Conservation (phyloP, 2,329 filamentous ascomycete species). For the Sphaerulina musiva region DNA sequence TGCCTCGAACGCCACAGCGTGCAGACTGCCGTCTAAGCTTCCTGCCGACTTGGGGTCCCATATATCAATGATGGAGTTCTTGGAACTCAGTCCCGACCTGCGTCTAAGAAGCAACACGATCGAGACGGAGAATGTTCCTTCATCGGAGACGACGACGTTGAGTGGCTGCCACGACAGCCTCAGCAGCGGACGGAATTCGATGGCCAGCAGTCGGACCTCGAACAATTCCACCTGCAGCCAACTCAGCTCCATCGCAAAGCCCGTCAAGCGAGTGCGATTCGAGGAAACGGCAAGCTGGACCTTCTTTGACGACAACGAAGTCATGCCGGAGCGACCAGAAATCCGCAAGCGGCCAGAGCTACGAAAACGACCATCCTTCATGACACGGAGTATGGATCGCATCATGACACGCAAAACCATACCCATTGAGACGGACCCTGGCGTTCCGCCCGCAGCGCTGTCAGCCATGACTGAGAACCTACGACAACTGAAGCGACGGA, state of each 20-base stretch:
- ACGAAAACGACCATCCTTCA: conserved; percentile 12
- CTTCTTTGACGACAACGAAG: conserved; percentile 15
- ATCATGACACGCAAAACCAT: conserved; percentile 11
- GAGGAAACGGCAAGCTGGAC: conserved; percentile 17
- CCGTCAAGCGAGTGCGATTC: conserved; percentile 15
- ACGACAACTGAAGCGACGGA: conserved; percentile 8
- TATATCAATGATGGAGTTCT: conserved; percentile 9
- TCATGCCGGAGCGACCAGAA: conserved; percentile 4
- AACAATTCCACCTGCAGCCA: conserved; percentile 10
- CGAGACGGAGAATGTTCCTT: conserved; percentile 7
- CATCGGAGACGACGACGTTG: conserved; percentile 14
- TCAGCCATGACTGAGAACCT: conserved; percentile 11
- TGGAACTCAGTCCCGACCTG: conserved; percentile 7
- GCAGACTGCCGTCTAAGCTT: conserved; percentile 1
- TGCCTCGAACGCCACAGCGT: conserved; percentile 6
- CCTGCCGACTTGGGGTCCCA: conserved; percentile 5
- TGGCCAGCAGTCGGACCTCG: conserved; percentile 15
- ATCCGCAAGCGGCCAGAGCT: conserved; percentile 8
- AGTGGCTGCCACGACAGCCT: conserved; percentile 13
- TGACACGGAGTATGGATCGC: conserved; percentile 13
- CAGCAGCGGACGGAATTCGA: conserved; percentile 14
- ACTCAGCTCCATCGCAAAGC: conserved; percentile 7
- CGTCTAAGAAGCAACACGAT: not conserved
- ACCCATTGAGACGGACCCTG: conserved; percentile 10
- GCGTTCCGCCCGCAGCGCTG: conserved; percentile 8